Evolutionary conservation across 768 basidiomycete genomes (phyloP).

Genomic region (Boletus rubroflammeus): DNA sequence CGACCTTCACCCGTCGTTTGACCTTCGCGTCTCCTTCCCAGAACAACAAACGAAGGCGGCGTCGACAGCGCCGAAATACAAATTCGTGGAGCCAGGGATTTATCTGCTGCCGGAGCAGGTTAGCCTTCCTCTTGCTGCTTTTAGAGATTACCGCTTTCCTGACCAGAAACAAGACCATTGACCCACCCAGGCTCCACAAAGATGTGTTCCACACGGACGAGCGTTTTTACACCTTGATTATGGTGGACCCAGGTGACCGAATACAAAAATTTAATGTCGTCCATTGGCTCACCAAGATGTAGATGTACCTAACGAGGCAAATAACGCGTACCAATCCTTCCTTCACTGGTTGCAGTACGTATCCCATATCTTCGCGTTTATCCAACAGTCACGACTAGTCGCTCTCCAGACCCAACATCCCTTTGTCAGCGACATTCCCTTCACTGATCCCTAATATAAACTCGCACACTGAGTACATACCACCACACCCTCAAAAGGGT

Average conservation of each 20-base stretch:
- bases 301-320: slow-evolving; percentile 82
- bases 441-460: slow-evolving; percentile 40
- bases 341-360: slow-evolving; percentile 85
- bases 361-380: neutral
- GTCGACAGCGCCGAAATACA: slow-evolving; percentile 25
- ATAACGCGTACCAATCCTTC: slow-evolving; percentile 62
- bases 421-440: slow-evolving; percentile 58
- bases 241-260: slow-evolving; percentile 79
- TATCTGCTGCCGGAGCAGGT: slow-evolving; percentile 71
- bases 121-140: slow-evolving; percentile 12
- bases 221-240: slow-evolving; percentile 80
- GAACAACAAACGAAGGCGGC: slow-evolving; percentile 20
- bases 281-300: slow-evolving; percentile 7
- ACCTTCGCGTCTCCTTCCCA: slow-evolving; percentile 66
- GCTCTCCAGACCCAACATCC: slow-evolving; percentile 68
- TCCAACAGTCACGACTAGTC: neutral
- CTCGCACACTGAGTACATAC: slow-evolving; percentile 72
- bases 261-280: slow-evolving; percentile 7
- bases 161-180: slow-evolving; percentile 47
- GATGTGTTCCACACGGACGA: slow-evolving; percentile 81
- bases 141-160: neutral
- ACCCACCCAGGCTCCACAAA: slow-evolving; percentile 61
- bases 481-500: slow-evolving; percentile 89
- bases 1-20: slow-evolving; percentile 64
- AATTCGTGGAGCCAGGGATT: slow-evolving; percentile 64